phyloP scores from a whole-genome alignment of 495 filamentous ascomycete genomes.

The Tuber microsphaerosporum region DNA sequence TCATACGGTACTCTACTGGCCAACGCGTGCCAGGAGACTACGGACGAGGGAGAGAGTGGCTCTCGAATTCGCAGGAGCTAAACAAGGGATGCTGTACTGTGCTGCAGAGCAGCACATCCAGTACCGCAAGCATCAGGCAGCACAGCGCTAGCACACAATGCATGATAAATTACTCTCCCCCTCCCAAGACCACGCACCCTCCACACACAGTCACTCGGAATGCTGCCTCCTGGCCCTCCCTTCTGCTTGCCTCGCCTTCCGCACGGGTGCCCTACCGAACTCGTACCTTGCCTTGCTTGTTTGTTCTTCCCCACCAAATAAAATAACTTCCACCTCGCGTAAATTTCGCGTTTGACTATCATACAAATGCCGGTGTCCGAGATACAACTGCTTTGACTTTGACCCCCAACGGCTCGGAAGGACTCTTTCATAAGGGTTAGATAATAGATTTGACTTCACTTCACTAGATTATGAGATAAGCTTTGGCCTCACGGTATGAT shows the following conservation, averaged over 20 bases:
- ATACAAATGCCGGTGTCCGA: neutral
- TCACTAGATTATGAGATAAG: neutral
- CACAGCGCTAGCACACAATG: too few species aligned
- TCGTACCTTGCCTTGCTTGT: constrained; percentile 1
- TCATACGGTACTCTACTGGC: too few species aligned
- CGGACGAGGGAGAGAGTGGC: neutral
- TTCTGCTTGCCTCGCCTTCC: constrained; percentile 6
- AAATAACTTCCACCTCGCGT: neutral
- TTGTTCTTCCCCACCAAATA: constrained; percentile 6
- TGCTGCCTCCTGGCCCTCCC: neutral
- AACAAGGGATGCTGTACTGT: neutral
- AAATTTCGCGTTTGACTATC: neutral
- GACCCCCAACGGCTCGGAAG: neutral
- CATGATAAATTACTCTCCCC: too few species aligned
- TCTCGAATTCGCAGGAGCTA: neutral
- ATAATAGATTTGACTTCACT: neutral
- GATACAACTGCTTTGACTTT: neutral
- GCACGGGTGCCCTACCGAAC: neutral
- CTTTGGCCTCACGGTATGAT: neutral
- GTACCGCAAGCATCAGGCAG: neutral
- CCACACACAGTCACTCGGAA: neutral
- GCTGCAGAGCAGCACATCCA: neutral
- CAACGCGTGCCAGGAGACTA: neutral
- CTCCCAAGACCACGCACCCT: neutral
- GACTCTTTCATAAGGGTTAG: neutral